A percentile compares a stretch with the other conserved stretches of the same genome.
Conservation (phyloP, 169 alveolate species). For the Plasmodium ovale region DNA sequence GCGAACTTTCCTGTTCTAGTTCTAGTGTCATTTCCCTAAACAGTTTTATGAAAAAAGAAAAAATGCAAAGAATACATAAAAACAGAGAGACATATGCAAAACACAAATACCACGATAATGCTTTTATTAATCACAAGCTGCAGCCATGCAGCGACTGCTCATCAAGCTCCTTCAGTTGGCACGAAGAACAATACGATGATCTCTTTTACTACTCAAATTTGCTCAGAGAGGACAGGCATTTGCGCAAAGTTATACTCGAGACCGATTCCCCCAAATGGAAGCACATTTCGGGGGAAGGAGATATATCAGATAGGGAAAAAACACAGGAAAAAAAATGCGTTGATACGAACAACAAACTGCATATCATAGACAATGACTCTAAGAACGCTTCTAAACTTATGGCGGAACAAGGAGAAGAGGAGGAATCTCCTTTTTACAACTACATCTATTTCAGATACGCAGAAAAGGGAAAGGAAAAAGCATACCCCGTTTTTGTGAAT, state of each 20-base stretch:
- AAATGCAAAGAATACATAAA: slow-evolving; percentile 26
- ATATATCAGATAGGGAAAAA: background rate
- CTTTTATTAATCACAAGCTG: slow-evolving; percentile 34
- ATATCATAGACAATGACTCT: background rate
- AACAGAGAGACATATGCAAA: slow-evolving; percentile 54
- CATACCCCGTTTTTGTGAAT: slow-evolving; percentile 48
- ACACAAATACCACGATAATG: slow-evolving; percentile 60
- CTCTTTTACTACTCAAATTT: slow-evolving; percentile 41
- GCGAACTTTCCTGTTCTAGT: slow-evolving; percentile 58
- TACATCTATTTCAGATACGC: slow-evolving; percentile 39
- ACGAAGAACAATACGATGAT: slow-evolving; percentile 35
- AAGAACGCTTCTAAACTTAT: slow-evolving; percentile 1
- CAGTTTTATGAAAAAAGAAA: slow-evolving; percentile 32
- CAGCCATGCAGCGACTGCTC: slow-evolving; percentile 71
- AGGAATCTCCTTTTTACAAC: slow-evolving; percentile 58
- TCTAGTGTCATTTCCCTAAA: slow-evolving; percentile 68
- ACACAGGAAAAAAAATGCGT: background rate
- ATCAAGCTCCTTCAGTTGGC: slow-evolving; percentile 68
- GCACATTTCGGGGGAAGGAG: background rate
- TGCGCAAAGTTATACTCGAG: no score
- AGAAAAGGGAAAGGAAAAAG: slow-evolving; percentile 18
- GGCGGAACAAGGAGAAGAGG: background rate
- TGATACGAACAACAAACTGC: no score
- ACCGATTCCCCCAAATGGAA: background rate
- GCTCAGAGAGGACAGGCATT: slow-evolving; percentile 33